Evolutionary conservation across 768 basidiomycete genomes (phyloP), one percentile per base, ranked within the genome.

Genomic region (Boletus speciosus): DNA sequence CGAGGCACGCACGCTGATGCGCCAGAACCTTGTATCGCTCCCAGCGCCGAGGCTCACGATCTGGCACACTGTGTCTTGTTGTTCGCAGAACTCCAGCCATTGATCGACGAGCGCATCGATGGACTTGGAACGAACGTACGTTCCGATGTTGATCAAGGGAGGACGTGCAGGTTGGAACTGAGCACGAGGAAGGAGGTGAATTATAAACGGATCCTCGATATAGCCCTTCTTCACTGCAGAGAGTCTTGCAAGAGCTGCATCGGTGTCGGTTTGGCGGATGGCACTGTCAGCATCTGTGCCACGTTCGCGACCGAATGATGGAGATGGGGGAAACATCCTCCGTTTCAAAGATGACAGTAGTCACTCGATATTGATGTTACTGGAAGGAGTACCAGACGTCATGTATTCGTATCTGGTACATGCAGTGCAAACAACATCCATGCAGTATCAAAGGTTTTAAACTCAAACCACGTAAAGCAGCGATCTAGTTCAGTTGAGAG

Each of bases 11-110:
- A 92, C 93, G 74, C 78, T 80, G 62, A 96, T 74, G 52, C 94
- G 78, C 94, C 96, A 99, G 68, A 90, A 98, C 49, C 97, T 76
- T 3, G 93, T 93, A 73, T 99, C 97, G 62, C 92, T 98, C 23
- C 97, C 97, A 2, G 95, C 89, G 0, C 97, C 97, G 31, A 98
- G 70, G 70, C 91, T 96, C n/a, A 98, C 81, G 50, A 98, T 86
- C 76, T 98, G 97, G 59, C 83, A 85, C 53, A 67, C 66, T 55
- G 70, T 77, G n/a, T 71, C 77, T 9, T 74, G 74, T 21, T 62
- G 64, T 39, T 69, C 65, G 1, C 79, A 76, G 16, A 77, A 61
- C 16, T 74, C 68, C 21, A 93, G 60, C 80, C 89, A 94, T 43
- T 76, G 70, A 29, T 82, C 71, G 1, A 95, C 83, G 12, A 96